Conservation (phyloP, 805 yeast genomes). For the Saccharomycopsis oosterbeekiorum region DNA sequence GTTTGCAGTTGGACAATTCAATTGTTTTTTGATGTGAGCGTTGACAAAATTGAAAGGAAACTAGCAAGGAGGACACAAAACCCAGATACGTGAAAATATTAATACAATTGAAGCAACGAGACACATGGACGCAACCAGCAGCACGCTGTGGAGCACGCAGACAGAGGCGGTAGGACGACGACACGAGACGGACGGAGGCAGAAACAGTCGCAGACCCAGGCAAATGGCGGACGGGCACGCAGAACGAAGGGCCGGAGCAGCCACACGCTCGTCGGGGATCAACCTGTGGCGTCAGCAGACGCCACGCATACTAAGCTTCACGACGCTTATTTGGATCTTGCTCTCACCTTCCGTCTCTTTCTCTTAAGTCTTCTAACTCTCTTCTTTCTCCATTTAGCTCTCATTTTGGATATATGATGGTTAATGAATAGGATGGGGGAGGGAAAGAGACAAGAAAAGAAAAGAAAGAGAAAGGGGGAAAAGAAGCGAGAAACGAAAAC, state of each 20-base stretch:
- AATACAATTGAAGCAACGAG: neutral
- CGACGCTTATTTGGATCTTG: slow-evolving; percentile 91
- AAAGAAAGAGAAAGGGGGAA: neutral
- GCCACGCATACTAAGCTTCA: neutral
- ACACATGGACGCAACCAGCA: neutral
- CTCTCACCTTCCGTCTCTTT: slow-evolving; percentile 99
- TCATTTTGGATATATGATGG: slow-evolving; percentile 39
- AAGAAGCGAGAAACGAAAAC: neutral
- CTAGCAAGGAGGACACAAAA: neutral
- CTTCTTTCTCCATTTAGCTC: slow-evolving; percentile 99
- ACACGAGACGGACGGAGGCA: neutral
- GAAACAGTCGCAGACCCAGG: neutral
- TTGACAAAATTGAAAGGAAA: neutral
- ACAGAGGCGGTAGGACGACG: no score
- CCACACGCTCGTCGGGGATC: no score
- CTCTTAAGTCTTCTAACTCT: slow-evolving; percentile 99
- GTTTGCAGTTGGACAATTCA: neutral
- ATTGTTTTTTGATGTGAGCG: slow-evolving; percentile 1
- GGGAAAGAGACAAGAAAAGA: neutral
- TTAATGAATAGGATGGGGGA: neutral
- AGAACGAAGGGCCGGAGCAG: no score
- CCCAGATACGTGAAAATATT: neutral
- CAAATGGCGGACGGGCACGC: neutral
- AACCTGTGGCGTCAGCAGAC: no score
- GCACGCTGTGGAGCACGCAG: no score